Base-by-base conservation (phyloP, 208 protist genomes). In the Acanthamoeba lugdunensis region DNA sequence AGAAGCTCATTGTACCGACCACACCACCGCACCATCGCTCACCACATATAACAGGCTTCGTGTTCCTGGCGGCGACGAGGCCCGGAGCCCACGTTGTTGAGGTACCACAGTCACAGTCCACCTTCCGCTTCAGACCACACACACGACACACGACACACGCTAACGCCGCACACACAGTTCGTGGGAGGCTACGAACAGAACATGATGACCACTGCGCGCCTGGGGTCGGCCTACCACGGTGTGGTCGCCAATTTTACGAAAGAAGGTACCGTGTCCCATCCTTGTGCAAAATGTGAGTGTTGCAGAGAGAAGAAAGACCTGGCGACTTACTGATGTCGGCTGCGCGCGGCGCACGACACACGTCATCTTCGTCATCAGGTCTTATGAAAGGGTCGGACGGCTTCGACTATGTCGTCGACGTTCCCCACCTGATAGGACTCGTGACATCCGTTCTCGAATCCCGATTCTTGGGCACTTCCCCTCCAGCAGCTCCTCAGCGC, bases 161-260 rank as follows among this genome's bases (percentile, higher is more conserved):
- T 4, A 6, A 4, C 37, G 37, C 56, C 56, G 21, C 58, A 4
- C 6, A 37, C 23, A 71, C 28, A 71, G 65, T 52, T 82, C 8
- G 45, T 52, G 33, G 73, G 73, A 45, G 41, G 73, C 73, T 82
- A 82, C 21, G 33, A 21, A 45, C 73, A 82, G 37, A 82, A 54
- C 73, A 52, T 82, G 73, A 54, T 82, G 16, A 45, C 45, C 37
- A 52, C 73, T n/a, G 73, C 73, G 23, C 73, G 73, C 16, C 73
- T 82, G 73, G 41, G 41, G 16, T 25, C 21, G 6, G 45, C 73
- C 73, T 82, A 82, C 73, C 73, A 82, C 23, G 73, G 73, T 21
- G 37, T 82, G 5, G 73, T 82, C 11, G 73, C 73, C 18, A 82
- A 82, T 28, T 28, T 45, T 11, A 82, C 73, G 2, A 82, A 28